These are phyloP conservation scores for Leishmania gerbilli DNA, from an alignment of 208 protist genomes.

Conservation along the genomic window DNA sequence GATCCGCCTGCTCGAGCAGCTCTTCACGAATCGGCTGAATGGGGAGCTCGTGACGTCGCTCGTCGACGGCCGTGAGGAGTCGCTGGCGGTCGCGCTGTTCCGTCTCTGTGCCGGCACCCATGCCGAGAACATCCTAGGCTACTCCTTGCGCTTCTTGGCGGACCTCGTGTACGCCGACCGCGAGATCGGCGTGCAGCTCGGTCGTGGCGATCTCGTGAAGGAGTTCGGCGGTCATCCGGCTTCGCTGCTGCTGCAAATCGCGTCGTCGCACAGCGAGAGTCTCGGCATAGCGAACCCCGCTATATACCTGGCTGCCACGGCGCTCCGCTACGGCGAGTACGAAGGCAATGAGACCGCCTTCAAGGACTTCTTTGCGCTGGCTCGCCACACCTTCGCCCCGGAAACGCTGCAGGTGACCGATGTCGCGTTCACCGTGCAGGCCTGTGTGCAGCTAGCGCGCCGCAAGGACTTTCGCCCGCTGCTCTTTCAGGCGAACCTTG, in stretches of 20 bases:
- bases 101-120: slow-evolving; percentile 47
- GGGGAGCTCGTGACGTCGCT: slow-evolving; percentile 59
- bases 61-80: slow-evolving; percentile 52
- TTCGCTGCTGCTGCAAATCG: slow-evolving; percentile 53
- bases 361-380: slow-evolving; percentile 63
- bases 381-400: slow-evolving; percentile 47
- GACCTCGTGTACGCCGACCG: slow-evolving; percentile 60
- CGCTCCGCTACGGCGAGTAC: slow-evolving; percentile 67
- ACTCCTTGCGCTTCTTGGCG: slow-evolving; percentile 77
- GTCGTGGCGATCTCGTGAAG: slow-evolving; percentile 36
- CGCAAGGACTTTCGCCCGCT: slow-evolving; percentile 68
- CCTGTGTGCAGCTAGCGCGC: slow-evolving; percentile 77
- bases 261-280: slow-evolving; percentile 40
- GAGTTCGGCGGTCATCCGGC: slow-evolving; percentile 59
- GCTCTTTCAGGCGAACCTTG: slow-evolving; percentile 73
- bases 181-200: slow-evolving; percentile 56
- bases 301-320: slow-evolving; percentile 69
- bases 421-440: slow-evolving; percentile 76
- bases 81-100: slow-evolving; percentile 64
- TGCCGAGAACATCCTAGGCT: slow-evolving; percentile 56
- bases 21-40: slow-evolving; percentile 70
- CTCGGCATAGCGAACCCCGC: slow-evolving; percentile 69
- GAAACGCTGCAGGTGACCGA: slow-evolving; percentile 63
- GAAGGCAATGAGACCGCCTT: slow-evolving; percentile 51
- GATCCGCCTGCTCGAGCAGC: slow-evolving; percentile 72